Evolutionary conservation across 495 filamentous ascomycete genomes (phyloP), one percentile per base, ranked within the genome.

Genomic region (Neurospora sp.): DNA sequence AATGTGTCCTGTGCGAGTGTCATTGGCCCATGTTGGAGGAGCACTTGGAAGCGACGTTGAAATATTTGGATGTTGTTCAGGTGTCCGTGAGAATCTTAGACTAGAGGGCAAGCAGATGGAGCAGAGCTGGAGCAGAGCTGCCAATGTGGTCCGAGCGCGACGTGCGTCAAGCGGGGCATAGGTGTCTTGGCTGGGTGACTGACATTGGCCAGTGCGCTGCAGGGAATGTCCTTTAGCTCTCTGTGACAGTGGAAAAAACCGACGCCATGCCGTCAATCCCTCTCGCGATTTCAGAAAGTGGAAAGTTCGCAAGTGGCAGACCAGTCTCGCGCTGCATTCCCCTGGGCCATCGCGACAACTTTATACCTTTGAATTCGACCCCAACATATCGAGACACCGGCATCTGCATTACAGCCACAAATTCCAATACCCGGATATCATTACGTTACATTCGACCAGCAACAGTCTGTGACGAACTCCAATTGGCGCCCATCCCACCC

Each of bases 291-390:
- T 65, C 53, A 65, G 53, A 35, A 61, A 65, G 53, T 65, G 27
- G 27, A 65, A 61, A 65, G 53, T 61, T 61, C 27, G 53, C 20
- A 61, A 61, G 53, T 61, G 53, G 53, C 53, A 61, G 53, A 37
- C 9, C 70, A 71, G 70, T 47, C 70, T 71, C 70, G 70, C 70
- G 70, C 68, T 47, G 70, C 47, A 69, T 61, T 69, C 42, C 39
- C 27, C 27, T 18, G 27, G 53, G 27, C 27, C 53, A 65, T 65
- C 53, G 53, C 53, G 53, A 65, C 53, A 61, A 31, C 12, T 8
- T 61, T 7, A 61, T 12, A 65, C 31, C 12, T 65, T 65, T 7
- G 27, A 35, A 8, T 61, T 61, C 22, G 22, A 16, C 5, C 22
- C 53, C 53, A 61, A 61, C 53, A 35, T 61, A 31, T 8, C 22